Percentiles rank a stretch among this genome's conserved stretches.
Conservation (phyloP, 2,329 filamentous ascomycete genomes). For the Lanzia echinophila region DNA sequence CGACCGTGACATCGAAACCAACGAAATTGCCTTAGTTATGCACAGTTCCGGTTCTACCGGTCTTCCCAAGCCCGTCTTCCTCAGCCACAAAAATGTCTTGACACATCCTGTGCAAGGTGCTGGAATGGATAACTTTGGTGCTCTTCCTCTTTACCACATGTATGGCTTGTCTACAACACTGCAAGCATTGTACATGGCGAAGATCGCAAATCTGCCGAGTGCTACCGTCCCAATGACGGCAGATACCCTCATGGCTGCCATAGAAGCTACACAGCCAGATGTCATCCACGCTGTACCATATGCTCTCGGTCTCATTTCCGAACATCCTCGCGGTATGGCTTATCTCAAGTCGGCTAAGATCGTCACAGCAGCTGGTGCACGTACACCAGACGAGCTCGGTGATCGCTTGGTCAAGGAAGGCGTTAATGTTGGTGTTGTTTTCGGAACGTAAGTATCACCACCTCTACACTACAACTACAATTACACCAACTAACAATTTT, state of each 20-base stretch:
- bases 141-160: constrained; percentile 53
- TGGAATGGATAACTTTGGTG: constrained; percentile 43
- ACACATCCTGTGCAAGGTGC: constrained; percentile 31
- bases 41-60: constrained; percentile 45
- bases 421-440: constrained; percentile 49
- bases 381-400: constrained; percentile 52
- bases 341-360: constrained; percentile 40
- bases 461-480: neutral
- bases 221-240: constrained; percentile 47
- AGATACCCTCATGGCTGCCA: constrained; percentile 39
- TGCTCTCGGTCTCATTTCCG: constrained; percentile 53
- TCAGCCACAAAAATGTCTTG: constrained; percentile 45
- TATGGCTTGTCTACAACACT: constrained; percentile 50
- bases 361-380: constrained; percentile 51
- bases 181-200: constrained; percentile 44
- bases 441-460: constrained; percentile 34
- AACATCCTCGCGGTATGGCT: constrained; percentile 48
- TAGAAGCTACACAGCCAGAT: constrained; percentile 39
- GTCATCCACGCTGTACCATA: constrained; percentile 39
- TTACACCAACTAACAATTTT: neutral
- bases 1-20: constrained; percentile 7
- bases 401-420: constrained; percentile 44
- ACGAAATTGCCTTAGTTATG: constrained; percentile 18
- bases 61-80: constrained; percentile 55
- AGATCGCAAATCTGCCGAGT: constrained; percentile 47